Conservation (phyloP, 345 rosid genomes). For the Euphorbia peplus region DNA sequence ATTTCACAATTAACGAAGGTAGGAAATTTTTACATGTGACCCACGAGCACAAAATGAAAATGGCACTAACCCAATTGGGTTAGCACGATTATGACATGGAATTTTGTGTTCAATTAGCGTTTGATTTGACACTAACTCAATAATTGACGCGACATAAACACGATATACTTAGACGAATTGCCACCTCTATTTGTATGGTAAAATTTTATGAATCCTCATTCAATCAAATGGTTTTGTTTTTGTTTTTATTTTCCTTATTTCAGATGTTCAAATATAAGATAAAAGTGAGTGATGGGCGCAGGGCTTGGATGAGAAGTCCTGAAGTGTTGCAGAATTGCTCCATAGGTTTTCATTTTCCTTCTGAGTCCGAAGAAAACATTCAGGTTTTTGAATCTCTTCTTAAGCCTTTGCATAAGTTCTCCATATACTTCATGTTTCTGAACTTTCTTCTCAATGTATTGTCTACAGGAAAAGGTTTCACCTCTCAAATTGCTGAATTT, state of each 20-base stretch:
- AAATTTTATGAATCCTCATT: not conserved
- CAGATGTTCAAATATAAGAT: constrained; percentile 78
- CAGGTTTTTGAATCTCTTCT: constrained; percentile 41
- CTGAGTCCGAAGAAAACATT: constrained; percentile 29
- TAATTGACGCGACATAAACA: too few relatives aligned
- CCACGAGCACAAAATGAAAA: too few relatives aligned
- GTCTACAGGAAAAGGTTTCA: constrained; percentile 55
- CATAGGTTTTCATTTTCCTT: constrained; percentile 69
- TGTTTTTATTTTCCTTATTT: constrained; percentile 14
- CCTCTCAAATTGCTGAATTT: constrained; percentile 57
- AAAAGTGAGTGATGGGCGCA: constrained; percentile 67
- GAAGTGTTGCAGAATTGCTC: constrained; percentile 76
- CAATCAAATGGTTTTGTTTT: constrained; percentile 3
- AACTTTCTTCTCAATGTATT: constrained; percentile 1
- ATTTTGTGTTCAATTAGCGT: too few relatives aligned
- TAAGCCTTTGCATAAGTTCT: too few relatives aligned
- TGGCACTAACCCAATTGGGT: too few relatives aligned
- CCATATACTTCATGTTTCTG: not conserved
- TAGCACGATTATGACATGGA: too few relatives aligned
- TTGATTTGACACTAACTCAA: too few relatives aligned
- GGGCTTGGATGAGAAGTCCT: constrained; percentile 88
- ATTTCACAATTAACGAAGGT: too few relatives aligned
- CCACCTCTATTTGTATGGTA: too few relatives aligned
- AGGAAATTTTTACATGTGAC: too few relatives aligned
- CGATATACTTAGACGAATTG: too few relatives aligned